Conservation (phyloP, 495 filamentous ascomycete genomes). For the Hypoxylon fragiforme region DNA sequence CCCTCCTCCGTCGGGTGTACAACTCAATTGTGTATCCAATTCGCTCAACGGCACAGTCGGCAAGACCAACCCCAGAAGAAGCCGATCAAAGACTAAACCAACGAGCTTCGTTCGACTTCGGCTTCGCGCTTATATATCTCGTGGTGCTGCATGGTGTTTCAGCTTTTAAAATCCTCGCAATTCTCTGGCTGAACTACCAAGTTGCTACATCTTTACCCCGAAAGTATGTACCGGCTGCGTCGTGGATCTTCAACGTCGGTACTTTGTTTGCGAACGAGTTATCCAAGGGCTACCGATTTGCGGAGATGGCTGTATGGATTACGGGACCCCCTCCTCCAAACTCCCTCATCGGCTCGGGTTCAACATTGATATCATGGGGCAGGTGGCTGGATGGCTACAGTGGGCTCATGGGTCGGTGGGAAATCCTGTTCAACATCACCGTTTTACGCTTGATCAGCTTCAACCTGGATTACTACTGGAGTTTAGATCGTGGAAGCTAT, state of each 20-base stretch:
- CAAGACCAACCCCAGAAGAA: constrained; percentile 47
- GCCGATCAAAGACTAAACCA: constrained; percentile 72
- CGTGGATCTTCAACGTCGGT: constrained; percentile 91
- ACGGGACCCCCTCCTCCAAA: constrained; percentile 36
- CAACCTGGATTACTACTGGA: constrained; percentile 98
- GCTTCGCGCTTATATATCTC: constrained; percentile 80
- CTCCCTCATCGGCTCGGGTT: constrained; percentile 37
- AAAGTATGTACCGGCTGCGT: constrained; percentile 68
- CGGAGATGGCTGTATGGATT: constrained; percentile 60
- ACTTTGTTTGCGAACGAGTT: constrained; percentile 91
- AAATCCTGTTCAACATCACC: constrained; percentile 97
- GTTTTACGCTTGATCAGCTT: constrained; percentile 91
- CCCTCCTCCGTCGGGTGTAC: constrained; percentile 72
- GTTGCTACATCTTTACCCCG: constrained; percentile 71
- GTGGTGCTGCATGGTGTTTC: constrained; percentile 82
- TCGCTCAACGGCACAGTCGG: constrained; percentile 12
- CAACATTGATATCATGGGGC: constrained; percentile 59
- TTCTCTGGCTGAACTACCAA: constrained; percentile 80
- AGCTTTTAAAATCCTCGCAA: constrained; percentile 74
- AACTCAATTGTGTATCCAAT: constrained; percentile 49
- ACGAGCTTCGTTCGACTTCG: constrained; percentile 80
- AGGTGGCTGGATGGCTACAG: constrained; percentile 72
- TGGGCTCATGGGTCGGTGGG: constrained; percentile 85
- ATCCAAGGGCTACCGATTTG: constrained; percentile 72
- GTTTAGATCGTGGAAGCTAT: constrained; percentile 62